Evolutionary conservation across 2,329 filamentous ascomycete species (phyloP), one percentile per base, ranked within the genome.

Genomic region (Periglandula ipomoeae): DNA sequence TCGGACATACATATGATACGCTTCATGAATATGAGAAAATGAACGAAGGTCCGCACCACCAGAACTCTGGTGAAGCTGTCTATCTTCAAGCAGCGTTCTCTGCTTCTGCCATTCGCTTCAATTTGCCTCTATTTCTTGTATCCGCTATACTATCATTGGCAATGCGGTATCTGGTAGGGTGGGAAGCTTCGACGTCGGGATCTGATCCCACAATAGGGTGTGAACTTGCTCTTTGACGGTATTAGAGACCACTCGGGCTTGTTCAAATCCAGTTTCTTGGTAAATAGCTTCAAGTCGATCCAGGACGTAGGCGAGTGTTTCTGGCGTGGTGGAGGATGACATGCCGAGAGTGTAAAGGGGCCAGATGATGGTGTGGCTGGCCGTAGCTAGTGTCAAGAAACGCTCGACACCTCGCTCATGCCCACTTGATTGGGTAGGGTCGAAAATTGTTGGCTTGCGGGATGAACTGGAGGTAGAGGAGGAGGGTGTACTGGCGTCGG

Each of bases 311-410:
- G 63, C 58, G 43, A 67, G 69, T 54, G 68, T 68, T 43, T 67
- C 61, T 3, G 58, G 53, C 1, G 66, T 65, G 50, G 71, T 74
- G 3, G 66, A 68, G 1, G 71, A 70, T 19, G 71, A 73, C 58
- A 73, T 68, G 47, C 73, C 73, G 7, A 72, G 65, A 10, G 70
- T 66, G 48, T 73, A 76, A 3, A 76, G 62, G 4, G 73, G 73
- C 72, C 72, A 75, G 35, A 76, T 67, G 8, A 74, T 65, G 15
- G 70, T 70, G 52, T 73, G 72, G 22, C 71, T 72, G 1, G 71
- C 67, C 8, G 71, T 72, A 0, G 69, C 71, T 6, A 76, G 61
- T 4, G 71, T 69, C 68, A 76, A 70, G 57, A 74, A 73, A 22
- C 72, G 64, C 50, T 68, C 67, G 1, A 70, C 68, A 38, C 68